Conservation (phyloP, 164 flowering plant genomes). For the Umbilicus rupestris region DNA sequence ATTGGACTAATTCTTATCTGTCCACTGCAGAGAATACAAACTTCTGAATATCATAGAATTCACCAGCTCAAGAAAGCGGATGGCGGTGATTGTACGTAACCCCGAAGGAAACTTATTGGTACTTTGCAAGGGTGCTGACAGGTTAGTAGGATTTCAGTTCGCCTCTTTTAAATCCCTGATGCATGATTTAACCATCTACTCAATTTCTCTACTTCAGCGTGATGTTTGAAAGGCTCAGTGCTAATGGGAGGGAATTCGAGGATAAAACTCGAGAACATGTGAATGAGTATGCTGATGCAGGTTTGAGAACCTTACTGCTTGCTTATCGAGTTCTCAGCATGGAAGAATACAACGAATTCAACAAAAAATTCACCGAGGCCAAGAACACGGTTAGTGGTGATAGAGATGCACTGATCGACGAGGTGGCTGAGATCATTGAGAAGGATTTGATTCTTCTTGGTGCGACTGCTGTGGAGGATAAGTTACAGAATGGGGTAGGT, state of each 20-base stretch:
- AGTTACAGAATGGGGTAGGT: slow-evolving; percentile 93
- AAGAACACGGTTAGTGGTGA: slow-evolving; percentile 72
- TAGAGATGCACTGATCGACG: slow-evolving; percentile 61
- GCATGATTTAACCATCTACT: neutral
- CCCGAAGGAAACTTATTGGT: slow-evolving; percentile 66
- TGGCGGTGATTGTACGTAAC: slow-evolving; percentile 82
- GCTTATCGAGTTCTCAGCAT: slow-evolving; percentile 72
- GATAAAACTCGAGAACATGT: slow-evolving; percentile 61
- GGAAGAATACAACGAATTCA: slow-evolving; percentile 54
- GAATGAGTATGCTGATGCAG: slow-evolving; percentile 87
- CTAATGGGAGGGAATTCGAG: slow-evolving; percentile 57
- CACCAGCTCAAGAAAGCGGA: slow-evolving; percentile 78
- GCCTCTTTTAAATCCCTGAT: neutral
- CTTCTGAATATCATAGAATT: slow-evolving; percentile 81
- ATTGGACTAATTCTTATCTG: slow-evolving; percentile 1
- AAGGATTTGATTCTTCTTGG: slow-evolving; percentile 89
- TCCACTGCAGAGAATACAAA: slow-evolving; percentile 51
- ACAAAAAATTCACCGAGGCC: slow-evolving; percentile 49
- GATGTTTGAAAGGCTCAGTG: slow-evolving; percentile 84
- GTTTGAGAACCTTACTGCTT: slow-evolving; percentile 83
- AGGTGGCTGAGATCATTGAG: slow-evolving; percentile 57
- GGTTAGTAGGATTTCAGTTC: slow-evolving; percentile 32
- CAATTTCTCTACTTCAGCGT: slow-evolving; percentile 39
- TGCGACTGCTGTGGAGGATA: slow-evolving; percentile 98
- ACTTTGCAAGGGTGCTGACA: slow-evolving; percentile 96